Percentiles rank a stretch among this genome's conserved stretches.
Conservation (phyloP, 371 early-diverging fungal species). For the Mucor velutinosus region DNA sequence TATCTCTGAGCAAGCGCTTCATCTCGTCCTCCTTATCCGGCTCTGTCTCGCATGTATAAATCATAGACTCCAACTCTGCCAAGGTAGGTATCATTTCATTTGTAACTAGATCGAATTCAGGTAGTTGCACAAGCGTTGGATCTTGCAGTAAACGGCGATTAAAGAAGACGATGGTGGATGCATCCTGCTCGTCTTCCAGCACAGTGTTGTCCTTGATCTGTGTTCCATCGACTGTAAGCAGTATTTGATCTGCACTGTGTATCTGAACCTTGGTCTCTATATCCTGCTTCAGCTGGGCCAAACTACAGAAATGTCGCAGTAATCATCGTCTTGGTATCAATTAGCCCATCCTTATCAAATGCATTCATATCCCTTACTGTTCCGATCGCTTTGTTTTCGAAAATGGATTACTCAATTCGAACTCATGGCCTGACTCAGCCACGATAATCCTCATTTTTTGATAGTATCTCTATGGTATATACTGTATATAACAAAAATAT, state of each 20-base stretch:
- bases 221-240: slow-evolving; percentile 9
- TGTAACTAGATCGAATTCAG: neutral
- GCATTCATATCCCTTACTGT: neutral
- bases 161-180: slow-evolving; percentile 11
- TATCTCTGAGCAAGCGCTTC: neutral
- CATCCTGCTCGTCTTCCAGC: neutral
- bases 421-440: slow-evolving; percentile 19
- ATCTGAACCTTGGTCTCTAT: slow-evolving; percentile 4
- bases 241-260: slow-evolving; percentile 12
- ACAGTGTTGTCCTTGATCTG: slow-evolving; percentile 13
- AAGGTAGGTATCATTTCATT: slow-evolving; percentile 9
- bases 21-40: neutral
- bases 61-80: slow-evolving; percentile 2
- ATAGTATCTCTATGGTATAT: neutral
- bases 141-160: slow-evolving; percentile 24
- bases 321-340: neutral
- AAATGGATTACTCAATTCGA: slow-evolving; percentile 1
- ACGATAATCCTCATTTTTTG: slow-evolving; percentile 17
- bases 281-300: neutral
- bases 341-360: neutral
- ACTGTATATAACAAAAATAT: slow-evolving; percentile 1
- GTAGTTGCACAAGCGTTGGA: neutral
- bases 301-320: neutral
- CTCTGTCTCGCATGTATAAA: neutral
- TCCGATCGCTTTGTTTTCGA: neutral